Evolutionary conservation across 2,329 filamentous ascomycete species (phyloP), one percentile per base, ranked within the genome.

Genomic region (Cladosporium cucumerinum): DNA sequence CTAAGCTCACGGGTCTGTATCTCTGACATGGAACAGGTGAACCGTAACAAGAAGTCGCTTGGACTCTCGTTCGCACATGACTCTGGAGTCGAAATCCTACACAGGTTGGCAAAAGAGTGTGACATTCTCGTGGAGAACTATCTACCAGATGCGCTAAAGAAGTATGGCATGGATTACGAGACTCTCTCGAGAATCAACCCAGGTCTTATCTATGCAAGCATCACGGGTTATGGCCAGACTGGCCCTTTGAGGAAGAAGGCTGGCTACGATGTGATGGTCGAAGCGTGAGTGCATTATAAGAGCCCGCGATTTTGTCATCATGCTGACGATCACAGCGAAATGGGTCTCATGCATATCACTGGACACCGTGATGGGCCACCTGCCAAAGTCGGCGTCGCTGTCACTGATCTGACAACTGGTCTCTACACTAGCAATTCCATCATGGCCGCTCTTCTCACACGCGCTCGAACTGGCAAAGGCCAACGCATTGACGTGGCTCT

Each of bases 201-300:
- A 0, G 81, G 83, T 6, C 83, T 99, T 55, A 91, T 99, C 70
- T 99, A 99, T 75, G 93, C 94, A 16, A 97, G 92, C 70, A 96
- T 99, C 72, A 99, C 95, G 0, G 95, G 95, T 0, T 99, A 98
- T 74, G 95, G 95, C 2, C 95, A 99, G 76, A 97, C 91, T 1
- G 95, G 95, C 0, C 95, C 95, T 0, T 97, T 96, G 78, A 87
- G 89, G 6, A 86, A 88, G 68, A 86, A 95, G 16, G 93, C 95
- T 3, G 95, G 95, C 5, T 99, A 99, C 82, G 95, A 99, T 78
- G 95, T 99, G 70, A 99, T 99, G 94, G 94, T 99, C 12, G 95
- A 99, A 81, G 95, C 95, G 66, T 82, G 71, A 65, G 79, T 49
- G n/a, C 1, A 2, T 8, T 1, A 46, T 21, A n/a, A 46, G 39